Evolutionary conservation across 73 alveolate species (phyloP).

Genomic region (Symbiodinium pilosum): DNA sequence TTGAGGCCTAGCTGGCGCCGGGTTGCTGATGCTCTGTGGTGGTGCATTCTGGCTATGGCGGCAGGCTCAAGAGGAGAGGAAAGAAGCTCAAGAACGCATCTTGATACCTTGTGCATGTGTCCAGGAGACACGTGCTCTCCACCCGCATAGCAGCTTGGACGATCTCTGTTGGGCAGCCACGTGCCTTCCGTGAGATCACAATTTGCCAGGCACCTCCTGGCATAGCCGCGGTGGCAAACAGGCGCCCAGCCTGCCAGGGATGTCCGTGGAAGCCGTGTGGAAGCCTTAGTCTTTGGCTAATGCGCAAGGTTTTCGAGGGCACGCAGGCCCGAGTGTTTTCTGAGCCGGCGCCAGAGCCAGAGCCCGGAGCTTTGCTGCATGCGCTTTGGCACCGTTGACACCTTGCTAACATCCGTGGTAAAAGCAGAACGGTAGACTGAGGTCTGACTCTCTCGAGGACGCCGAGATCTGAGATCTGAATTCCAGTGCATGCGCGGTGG

Average conservation of each 20-base stretch:
- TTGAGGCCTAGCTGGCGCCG: neutral
- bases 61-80: neutral
- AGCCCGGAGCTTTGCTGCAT: neutral
- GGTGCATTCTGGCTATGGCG: slow-evolving; percentile 3
- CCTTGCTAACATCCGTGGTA: too few relatives aligned
- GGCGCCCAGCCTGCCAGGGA: too few relatives aligned
- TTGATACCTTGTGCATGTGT: neutral
- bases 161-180: too few relatives aligned
- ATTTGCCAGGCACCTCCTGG: neutral
- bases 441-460: neutral
- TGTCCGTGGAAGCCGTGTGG: neutral
- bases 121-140: neutral
- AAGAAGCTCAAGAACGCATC: neutral
- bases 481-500: neutral
- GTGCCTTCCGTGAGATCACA: neutral
- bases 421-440: too few relatives aligned
- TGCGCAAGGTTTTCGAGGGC: slow-evolving; percentile 5
- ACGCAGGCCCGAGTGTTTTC: neutral
- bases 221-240: slow-evolving; percentile 12
- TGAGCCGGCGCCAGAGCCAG: neutral
- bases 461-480: neutral
- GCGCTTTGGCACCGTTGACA: too few relatives aligned
- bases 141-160: neutral
- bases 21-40: neutral
- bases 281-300: neutral